Base-by-base conservation (phyloP, 2,329 filamentous ascomycete genomes). In the Fusarium newnesense region DNA sequence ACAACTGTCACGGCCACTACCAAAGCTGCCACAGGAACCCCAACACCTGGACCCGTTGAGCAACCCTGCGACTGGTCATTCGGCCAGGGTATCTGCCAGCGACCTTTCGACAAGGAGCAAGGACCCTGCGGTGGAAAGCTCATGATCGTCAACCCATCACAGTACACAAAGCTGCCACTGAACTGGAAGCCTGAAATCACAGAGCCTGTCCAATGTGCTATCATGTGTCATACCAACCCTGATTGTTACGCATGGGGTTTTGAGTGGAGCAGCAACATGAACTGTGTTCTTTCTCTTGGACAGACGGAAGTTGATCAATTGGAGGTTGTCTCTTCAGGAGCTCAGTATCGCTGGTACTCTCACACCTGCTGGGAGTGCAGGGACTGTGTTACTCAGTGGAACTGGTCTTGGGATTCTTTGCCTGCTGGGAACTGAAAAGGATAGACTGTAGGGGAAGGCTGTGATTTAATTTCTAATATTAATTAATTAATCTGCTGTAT, bases 281-380 rank as follows among this genome's bases (percentile, higher is more conserved):
- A 30, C 6, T 64, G 24, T 16, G 44, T 37, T 21, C 43, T 64
- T 5, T 26, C 36, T 9, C 43, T 36, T 7, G 28, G 36, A 4
- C 24, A 15, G 16, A 61, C 44, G 1, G 24, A 49, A 21, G 24
- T 61, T 30, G 2, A 4, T 15, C 32, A 43, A n/a, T 19, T 49
- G 4, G 5, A 50, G 30, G 12, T 19, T 18, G 39, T 62, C 2
- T 12, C 30, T 7, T 42, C 37, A 18, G 37, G 28, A 1, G 1
- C 44, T 42, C 21, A 34, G 4, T 40, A 61, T 30, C 56, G 39
- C 1, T 60, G 56, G 24, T 61, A 50, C 24, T 50, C 42, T n/a
- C 56, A 59, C 26, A 28, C 36, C 1, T 49, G 43, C 6, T 61
- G 37, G 34, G 56, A 42, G 21, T 62, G 37, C 19, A 32, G 30